Base-by-base conservation (phyloP, 345 rosid species). In the Lumnitzera littorea region DNA sequence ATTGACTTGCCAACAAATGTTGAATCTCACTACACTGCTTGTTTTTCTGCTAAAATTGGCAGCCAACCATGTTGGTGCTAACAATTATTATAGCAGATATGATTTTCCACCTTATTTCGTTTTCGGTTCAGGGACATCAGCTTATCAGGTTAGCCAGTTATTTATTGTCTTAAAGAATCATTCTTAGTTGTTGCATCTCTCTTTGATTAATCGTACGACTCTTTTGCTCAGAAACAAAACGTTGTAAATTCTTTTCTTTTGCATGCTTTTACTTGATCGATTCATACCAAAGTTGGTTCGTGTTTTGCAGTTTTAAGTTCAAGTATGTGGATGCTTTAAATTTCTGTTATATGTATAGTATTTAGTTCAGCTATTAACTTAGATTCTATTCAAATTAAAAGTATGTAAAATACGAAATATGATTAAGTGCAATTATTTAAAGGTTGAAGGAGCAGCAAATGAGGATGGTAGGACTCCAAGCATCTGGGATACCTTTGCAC, bases 401-500 rank as follows among this genome's bases (percentile, higher is more conserved):
- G 10, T 27, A 20, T 36, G 43, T 9, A 36, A 36, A 13, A 13
- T 31, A 17, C 46, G 29, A n/a, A 27, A 24, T 60, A n/a, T 56
- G 48, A 15, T 15, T 7, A 15, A 16, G 9, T 54, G 16, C 27
- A 31, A 46, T 13, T 15, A 56, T 24, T 65, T 57, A 58, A 70
- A 76, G 80, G 77, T 72, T 23, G 94, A 84, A 75, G 94, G 94
- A 46, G 94, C 90, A 29, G 83, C 80, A 31, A 13, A 66, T 12
- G 73, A 78, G 66, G 95, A 84, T 55, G 95, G 90, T 23, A 78
- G 86, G 70, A 75, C 76, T 50, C 78, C 72, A 12, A 79, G 88
- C 62, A 69, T 87, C 58, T 84, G 86, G 88, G 91, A 84, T 49
- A 70, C 75, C 23, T 82, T 74, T 70, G 58, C 80, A 52, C 82